Evolutionary conservation across 176 grass and related monocot species (phyloP).

Genomic region (Paspalum notatum): DNA sequence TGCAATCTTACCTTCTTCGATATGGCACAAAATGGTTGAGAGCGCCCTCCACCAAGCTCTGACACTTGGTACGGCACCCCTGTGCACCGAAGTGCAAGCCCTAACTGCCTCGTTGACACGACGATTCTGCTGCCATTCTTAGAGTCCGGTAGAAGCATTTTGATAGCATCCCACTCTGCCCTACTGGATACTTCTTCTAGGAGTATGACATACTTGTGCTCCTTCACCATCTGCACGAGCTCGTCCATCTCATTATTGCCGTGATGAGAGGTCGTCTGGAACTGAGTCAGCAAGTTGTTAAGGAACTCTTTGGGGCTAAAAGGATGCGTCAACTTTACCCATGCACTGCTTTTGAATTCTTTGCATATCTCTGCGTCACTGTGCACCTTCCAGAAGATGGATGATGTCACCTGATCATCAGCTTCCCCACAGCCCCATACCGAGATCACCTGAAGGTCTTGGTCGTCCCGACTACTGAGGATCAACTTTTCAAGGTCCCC

Average conservation of each 20-base stretch:
- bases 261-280: neutral
- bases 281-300: neutral
- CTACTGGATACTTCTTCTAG: neutral
- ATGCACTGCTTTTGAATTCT: neutral
- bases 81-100: neutral
- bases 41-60: neutral
- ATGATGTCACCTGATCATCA: neutral
- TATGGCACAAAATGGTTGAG: too few relatives aligned
- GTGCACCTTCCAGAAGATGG: neutral
- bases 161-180: neutral
- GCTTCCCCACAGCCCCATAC: neutral
- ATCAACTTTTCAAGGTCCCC: neutral
- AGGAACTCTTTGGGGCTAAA: neutral
- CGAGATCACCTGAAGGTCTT: neutral
- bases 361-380: neutral
- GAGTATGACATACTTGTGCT: neutral
- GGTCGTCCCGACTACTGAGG: neutral
- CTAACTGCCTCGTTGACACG: neutral
- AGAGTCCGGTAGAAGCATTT: neutral
- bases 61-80: neutral
- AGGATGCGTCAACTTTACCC: neutral
- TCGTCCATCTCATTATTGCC: neutral
- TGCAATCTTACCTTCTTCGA: too few relatives aligned
- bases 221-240: neutral
- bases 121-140: neutral